Evolutionary conservation across 2,329 filamentous ascomycete species (phyloP), one percentile per base, ranked within the genome.

Genomic region (Hypoxylon sp.): DNA sequence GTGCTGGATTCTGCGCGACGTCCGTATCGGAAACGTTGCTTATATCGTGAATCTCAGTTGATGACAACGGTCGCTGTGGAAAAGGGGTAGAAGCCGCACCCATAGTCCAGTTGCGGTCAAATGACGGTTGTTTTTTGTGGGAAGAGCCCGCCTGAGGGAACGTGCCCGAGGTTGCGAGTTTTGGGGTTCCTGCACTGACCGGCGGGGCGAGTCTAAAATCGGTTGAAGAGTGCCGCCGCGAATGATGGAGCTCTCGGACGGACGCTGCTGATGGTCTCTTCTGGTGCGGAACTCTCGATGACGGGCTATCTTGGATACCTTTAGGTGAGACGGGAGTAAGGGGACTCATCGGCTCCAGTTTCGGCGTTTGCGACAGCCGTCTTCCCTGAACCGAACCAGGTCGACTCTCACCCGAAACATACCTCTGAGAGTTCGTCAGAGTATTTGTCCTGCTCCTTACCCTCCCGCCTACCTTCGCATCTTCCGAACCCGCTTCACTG

Each of bases 221-320:
- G 50, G 92, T 93, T 2, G 93, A 96, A 1, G 94, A 97, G 79
- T 96, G 93, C 63, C 93, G 90, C 42, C 93, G 88, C 40, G 91
- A 92, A 76, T 97, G 93, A 73, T 96, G 90, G 71, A 96, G 81
- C 63, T 93, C 92, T 71, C 93, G 87, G 40, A 96, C 85, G 9
- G 92, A 95, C 36, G 93, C 92, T 61, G 93, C 92, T 11, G 93
- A 96, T 2, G 93, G 92, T 55, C 87, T 83, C 75, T 85, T 85
- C 55, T 81, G 80, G 69, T 89, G 84, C 38, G 77, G 79, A 36
- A 80, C 71, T 51, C 86, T 82, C 26, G 51, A 44, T 5, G 80
- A 79, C 36, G 83, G 80, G 72, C 80, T 84, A 61, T 85, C 81
- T 64, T 83, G 73, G 6, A 77, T 67, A 18, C 71, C 73, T 54